A percentile compares a stretch with the other conserved stretches of the same genome.
phyloP scores from a whole-genome alignment of 441 rosid genomes.

The Biscutella auriculata region DNA sequence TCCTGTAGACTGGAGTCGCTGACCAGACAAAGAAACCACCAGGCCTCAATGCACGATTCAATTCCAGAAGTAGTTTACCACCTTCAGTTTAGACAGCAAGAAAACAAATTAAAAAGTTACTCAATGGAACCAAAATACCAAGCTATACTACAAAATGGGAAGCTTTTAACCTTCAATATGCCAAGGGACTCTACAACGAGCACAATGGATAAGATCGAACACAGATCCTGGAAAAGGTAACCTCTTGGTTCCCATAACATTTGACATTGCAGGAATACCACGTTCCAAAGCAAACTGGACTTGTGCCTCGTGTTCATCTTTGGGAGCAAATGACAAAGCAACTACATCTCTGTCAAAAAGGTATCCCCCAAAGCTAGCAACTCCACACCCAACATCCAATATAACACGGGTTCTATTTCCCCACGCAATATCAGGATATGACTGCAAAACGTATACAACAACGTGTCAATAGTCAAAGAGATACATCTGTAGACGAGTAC shows the following conservation, averaged over 20 bases:
- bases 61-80: constrained; percentile 52
- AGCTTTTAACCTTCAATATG: constrained; percentile 31
- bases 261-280: constrained; percentile 51
- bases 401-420: constrained; percentile 43
- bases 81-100: constrained; percentile 26
- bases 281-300: constrained; percentile 63
- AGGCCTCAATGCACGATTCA: constrained; percentile 59
- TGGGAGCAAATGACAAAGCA: constrained; percentile 64
- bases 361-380: constrained; percentile 62
- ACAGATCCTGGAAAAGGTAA: constrained; percentile 54
- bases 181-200: constrained; percentile 73
- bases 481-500: no score
- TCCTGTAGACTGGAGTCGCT: constrained; percentile 58
- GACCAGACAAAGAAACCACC: constrained; percentile 74
- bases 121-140: not conserved
- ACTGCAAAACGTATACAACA: no score
- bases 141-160: no score
- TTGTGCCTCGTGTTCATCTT: constrained; percentile 63
- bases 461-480: no score
- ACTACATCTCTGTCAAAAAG: constrained; percentile 50
- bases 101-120: not conserved
- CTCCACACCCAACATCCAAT: constrained; percentile 70
- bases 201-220: constrained; percentile 58
- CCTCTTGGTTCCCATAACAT: constrained; percentile 60
- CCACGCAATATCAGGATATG: constrained; percentile 33